These are phyloP conservation scores for Eimeria maxima DNA, from an alignment of 169 alveolate genomes.

Conservation along the genomic window DNA sequence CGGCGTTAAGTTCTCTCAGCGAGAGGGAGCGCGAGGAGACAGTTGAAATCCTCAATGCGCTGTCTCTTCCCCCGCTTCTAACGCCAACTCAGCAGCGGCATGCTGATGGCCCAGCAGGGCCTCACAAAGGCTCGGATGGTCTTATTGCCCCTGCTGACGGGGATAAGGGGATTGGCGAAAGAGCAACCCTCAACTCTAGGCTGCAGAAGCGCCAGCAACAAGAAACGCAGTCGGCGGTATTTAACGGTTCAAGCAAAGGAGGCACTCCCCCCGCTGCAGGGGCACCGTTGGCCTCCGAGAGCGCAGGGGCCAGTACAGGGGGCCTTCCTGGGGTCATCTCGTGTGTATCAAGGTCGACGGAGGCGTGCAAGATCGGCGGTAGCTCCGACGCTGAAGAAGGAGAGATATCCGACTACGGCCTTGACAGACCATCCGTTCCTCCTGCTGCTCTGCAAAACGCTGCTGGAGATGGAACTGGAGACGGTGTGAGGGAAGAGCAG, in stretches of 20 bases:
- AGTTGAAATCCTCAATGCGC: not conserved
- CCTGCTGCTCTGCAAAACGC: not conserved
- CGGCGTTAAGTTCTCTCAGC: conserved; percentile 31
- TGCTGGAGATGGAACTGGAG: not conserved
- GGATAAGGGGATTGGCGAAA: not conserved
- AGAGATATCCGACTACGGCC: conserved; percentile 43
- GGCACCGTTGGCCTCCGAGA: not conserved
- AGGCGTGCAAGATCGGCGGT: not conserved
- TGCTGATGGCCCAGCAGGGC: not conserved
- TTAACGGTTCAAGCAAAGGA: not conserved
- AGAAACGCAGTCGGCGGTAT: not conserved
- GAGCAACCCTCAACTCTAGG: not conserved
- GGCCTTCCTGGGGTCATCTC: not conserved
- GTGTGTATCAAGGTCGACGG: not conserved
- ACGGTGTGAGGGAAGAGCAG: not conserved
- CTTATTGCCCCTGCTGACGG: not conserved
- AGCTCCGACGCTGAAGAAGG: conserved; percentile 61
- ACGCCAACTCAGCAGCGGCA: not conserved
- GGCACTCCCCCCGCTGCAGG: not conserved
- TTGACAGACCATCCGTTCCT: not conserved
- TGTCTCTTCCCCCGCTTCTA: not conserved
- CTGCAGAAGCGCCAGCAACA: conserved; percentile 48
- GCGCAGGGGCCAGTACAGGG: not conserved
- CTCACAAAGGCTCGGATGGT: not conserved
- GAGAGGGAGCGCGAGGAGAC: conserved; percentile 46